Conservation (phyloP, 2,329 filamentous ascomycete species). For the Coccinonectria pachysandricola region DNA sequence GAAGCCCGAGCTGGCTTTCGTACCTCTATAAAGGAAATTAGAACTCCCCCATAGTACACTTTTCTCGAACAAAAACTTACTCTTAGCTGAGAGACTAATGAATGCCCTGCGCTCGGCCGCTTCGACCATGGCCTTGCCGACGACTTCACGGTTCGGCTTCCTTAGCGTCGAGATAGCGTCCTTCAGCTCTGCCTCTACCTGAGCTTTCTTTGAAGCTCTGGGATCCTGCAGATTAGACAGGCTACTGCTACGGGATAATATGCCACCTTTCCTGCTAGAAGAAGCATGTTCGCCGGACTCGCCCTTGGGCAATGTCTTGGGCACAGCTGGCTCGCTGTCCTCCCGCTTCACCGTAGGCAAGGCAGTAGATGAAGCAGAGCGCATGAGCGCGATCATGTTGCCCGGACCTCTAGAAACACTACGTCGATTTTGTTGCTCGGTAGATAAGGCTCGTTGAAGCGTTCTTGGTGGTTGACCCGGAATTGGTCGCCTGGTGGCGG, state of each 20-base stretch:
- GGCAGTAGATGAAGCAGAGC: constrained; percentile 55
- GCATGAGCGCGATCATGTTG: constrained; percentile 51
- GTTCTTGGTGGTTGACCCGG: constrained; percentile 36
- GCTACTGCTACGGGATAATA: constrained; percentile 32
- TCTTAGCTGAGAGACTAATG: constrained; percentile 34
- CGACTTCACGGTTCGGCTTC: constrained; percentile 64
- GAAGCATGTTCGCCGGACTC: constrained; percentile 24
- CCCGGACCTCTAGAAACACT: constrained; percentile 47
- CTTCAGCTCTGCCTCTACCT: constrained; percentile 59
- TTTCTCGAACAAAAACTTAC: constrained; percentile 28
- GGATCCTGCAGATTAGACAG: constrained; percentile 41
- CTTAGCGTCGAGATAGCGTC: constrained; percentile 65
- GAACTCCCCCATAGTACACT: constrained; percentile 3
- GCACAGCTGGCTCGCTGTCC: constrained; percentile 46
- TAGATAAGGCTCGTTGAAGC: constrained; percentile 53
- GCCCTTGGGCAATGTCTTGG: constrained; percentile 38
- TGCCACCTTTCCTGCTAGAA: constrained; percentile 31
- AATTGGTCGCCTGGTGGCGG: constrained; percentile 37
- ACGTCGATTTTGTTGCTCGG: constrained; percentile 42
- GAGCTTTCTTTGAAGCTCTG: constrained; percentile 54
- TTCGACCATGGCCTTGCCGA: constrained; percentile 56
- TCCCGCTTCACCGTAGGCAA: constrained; percentile 58
- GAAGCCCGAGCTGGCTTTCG: constrained; percentile 38
- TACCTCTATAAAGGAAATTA: constrained; percentile 33
- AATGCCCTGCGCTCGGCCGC: constrained; percentile 52